Conservation (phyloP, 345 rosid genomes). For the Eucalyptus pauciflora region DNA sequence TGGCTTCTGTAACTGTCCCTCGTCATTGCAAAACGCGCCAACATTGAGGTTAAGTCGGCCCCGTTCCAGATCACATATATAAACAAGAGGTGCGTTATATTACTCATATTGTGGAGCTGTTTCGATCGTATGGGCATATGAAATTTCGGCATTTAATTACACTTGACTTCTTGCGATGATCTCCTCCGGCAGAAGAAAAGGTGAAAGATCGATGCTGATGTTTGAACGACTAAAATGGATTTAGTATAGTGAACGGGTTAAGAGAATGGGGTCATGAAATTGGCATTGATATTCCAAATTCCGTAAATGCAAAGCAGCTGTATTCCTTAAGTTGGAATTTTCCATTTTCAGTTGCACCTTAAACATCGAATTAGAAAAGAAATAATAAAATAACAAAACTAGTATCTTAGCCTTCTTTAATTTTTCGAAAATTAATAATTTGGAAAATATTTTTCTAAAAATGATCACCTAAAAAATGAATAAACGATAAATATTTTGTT, state of each 20-base stretch:
- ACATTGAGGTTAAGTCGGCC: not conserved
- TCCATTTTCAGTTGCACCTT: not conserved
- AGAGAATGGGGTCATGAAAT: not conserved
- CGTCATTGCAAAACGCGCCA: not conserved
- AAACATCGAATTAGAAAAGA: not conserved
- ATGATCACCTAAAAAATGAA: not conserved
- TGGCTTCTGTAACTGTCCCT: not conserved
- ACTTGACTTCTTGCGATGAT: not conserved
- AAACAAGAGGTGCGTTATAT: not conserved
- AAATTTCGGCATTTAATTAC: not conserved
- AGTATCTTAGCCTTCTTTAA: not conserved
- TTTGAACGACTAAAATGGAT: not conserved
- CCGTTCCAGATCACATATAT: not conserved
- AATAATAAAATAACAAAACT: not conserved
- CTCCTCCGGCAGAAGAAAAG: not conserved
- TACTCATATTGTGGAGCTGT: not conserved
- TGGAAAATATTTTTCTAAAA: not conserved
- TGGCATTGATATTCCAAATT: not conserved
- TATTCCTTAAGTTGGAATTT: not conserved
- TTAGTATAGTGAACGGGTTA: not conserved
- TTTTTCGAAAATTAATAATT: not conserved
- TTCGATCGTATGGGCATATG: not conserved
- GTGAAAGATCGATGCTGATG: not conserved
- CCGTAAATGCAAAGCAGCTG: not conserved
- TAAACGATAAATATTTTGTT: accelerated